Evolutionary conservation across 257 asterid genomes (phyloP).

Genomic region (Dorcoceras hygrometricum): DNA sequence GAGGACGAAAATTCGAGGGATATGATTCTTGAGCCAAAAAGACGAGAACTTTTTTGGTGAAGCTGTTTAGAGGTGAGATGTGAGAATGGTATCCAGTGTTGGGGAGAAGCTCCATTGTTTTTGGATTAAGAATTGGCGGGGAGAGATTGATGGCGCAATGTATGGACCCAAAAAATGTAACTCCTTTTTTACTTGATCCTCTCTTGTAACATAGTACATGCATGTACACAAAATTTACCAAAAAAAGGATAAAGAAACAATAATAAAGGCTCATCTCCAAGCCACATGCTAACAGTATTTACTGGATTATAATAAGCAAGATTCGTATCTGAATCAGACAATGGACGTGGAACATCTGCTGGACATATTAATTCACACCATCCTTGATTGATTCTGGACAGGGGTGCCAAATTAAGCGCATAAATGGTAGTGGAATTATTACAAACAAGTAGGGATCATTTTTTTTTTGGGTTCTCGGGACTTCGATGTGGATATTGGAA

Average conservation of each 20-base stretch:
- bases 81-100: constrained; percentile 32
- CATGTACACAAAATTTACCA: not conserved
- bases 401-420: too few relatives aligned
- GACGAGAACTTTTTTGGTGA: constrained; percentile 33
- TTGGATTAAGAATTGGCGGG: constrained; percentile 73
- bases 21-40: constrained; percentile 29
- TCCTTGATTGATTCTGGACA: too few relatives aligned
- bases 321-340: not conserved
- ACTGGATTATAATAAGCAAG: not conserved
- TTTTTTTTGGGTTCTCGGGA: too few relatives aligned
- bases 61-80: constrained; percentile 33
- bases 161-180: constrained; percentile 31
- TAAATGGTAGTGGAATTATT: too few relatives aligned
- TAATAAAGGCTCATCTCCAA: too few relatives aligned
- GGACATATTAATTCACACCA: not conserved
- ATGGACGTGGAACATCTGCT: too few relatives aligned
- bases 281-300: not conserved
- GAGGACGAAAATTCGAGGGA: constrained; percentile 20
- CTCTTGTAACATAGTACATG: not conserved
- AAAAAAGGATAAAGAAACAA: not conserved
- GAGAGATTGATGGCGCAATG: constrained; percentile 68
- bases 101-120: constrained; percentile 48
- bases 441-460: too few relatives aligned
- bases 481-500: too few relatives aligned
- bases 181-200: constrained; percentile 1